Conservation (phyloP, 176 grass and related monocot genomes). For the Cocos nucifera region DNA sequence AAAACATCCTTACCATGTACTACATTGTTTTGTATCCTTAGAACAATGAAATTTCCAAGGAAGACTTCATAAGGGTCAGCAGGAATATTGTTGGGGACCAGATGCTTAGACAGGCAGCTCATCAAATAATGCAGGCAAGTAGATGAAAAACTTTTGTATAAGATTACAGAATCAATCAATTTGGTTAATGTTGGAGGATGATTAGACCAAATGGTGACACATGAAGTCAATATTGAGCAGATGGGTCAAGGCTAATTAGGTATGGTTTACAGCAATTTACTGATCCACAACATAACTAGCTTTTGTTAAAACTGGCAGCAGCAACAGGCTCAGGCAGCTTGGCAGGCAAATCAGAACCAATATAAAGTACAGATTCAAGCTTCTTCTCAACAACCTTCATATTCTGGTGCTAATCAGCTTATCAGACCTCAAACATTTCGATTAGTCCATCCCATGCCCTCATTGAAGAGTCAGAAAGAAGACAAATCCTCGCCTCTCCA, state of each 20-base stretch:
- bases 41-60: conserved; percentile 93
- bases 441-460: conserved; percentile 3
- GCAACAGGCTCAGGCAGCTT: conserved; percentile 37
- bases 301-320: conserved; percentile 28
- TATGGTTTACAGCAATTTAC: too few species aligned
- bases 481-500: not conserved
- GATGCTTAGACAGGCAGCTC: conserved; percentile 79
- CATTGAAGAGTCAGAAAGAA: conserved; percentile 11
- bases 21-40: conserved; percentile 29
- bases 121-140: conserved; percentile 77
- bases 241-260: too few species aligned
- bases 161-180: too few species aligned
- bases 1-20: not conserved
- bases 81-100: conserved; percentile 97
- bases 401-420: conserved; percentile 29
- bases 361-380: conserved; percentile 44
- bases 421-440: conserved; percentile 21
- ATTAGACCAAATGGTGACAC: not conserved
- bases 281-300: not conserved
- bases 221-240: too few species aligned
- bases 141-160: not conserved
- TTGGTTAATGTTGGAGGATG: not conserved
- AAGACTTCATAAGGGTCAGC: conserved; percentile 78
- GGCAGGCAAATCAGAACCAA: conserved; percentile 42
- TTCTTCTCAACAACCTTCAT: conserved; percentile 46